phyloP scores from a whole-genome alignment of 352 stramenopile species.

The Phytophthora pistaciae region DNA sequence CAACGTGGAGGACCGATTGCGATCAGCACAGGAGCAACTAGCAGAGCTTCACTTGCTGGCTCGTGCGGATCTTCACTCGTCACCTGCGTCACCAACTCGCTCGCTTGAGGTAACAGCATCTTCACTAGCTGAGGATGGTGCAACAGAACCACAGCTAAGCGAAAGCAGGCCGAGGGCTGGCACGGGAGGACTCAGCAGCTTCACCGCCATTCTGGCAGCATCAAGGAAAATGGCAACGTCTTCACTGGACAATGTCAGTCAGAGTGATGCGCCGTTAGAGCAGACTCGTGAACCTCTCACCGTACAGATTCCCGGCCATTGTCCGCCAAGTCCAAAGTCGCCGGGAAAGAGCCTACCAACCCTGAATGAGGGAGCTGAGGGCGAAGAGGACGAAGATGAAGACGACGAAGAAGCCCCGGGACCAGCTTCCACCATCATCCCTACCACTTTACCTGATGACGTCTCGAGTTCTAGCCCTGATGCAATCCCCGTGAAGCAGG shows the following conservation, averaged over 20 bases:
- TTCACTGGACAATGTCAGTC: background rate
- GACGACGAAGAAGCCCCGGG: slow-evolving; percentile 31
- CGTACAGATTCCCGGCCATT: slow-evolving; percentile 1
- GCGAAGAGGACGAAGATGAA: slow-evolving; percentile 27
- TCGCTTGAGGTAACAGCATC: background rate
- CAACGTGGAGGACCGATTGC: slow-evolving; percentile 15
- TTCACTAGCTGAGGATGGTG: slow-evolving; percentile 4
- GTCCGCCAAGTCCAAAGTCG: slow-evolving; percentile 8
- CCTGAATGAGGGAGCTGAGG: slow-evolving; percentile 24
- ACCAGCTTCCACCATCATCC: slow-evolving; percentile 5
- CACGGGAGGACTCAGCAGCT: slow-evolving; percentile 26
- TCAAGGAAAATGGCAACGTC: slow-evolving; percentile 26
- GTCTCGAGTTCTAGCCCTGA: slow-evolving; percentile 9
- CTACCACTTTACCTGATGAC: slow-evolving; percentile 6
- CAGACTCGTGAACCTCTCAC: background rate
- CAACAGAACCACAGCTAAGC: background rate
- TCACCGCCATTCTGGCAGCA: slow-evolving; percentile 27
- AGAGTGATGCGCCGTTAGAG: slow-evolving; percentile 5
- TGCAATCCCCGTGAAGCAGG: background rate
- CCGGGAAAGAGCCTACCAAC: slow-evolving; percentile 21
- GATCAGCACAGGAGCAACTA: slow-evolving; percentile 41
- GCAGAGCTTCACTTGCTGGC: slow-evolving; percentile 56
- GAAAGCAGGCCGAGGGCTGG: slow-evolving; percentile 11
- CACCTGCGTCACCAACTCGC: background rate
- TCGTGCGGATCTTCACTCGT: slow-evolving; percentile 40